These are phyloP conservation scores for Globisporangium spiculum DNA, from an alignment of 352 stramenopile species.

Conservation along the genomic window DNA sequence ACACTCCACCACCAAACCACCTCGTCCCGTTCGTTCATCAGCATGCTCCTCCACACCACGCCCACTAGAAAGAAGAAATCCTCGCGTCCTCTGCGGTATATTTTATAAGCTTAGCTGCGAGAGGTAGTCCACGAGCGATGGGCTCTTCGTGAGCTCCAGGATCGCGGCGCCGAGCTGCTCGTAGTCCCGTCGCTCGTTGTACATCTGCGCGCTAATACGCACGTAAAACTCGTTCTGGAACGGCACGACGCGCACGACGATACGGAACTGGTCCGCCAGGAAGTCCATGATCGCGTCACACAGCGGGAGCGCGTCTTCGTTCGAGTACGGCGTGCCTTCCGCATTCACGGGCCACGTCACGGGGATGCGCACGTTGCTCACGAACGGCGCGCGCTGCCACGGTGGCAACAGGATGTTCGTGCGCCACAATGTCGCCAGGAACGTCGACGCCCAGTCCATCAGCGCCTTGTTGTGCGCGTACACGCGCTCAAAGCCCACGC, in stretches of 20 bases:
- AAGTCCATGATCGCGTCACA: slow-evolving; percentile 84
- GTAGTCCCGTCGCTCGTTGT: slow-evolving; percentile 81
- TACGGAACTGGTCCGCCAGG: slow-evolving; percentile 63
- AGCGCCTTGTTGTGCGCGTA: slow-evolving; percentile 81
- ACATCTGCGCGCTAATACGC: slow-evolving; percentile 83
- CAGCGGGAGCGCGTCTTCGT: slow-evolving; percentile 58
- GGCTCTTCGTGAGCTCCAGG: slow-evolving; percentile 66
- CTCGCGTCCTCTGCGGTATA: slow-evolving; percentile 1
- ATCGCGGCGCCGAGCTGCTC: slow-evolving; percentile 72
- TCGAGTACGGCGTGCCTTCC: slow-evolving; percentile 43
- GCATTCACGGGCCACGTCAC: slow-evolving; percentile 55
- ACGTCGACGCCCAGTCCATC: slow-evolving; percentile 79
- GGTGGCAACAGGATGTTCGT: slow-evolving; percentile 67
- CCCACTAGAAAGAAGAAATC: background rate
- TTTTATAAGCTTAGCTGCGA: slow-evolving; percentile 58
- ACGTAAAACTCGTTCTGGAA: slow-evolving; percentile 75
- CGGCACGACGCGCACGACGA: slow-evolving; percentile 65
- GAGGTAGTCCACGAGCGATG: slow-evolving; percentile 62
- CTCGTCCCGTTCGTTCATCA: too few species aligned
- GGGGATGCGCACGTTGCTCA: slow-evolving; percentile 75
- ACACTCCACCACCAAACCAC: background rate
- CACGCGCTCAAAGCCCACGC: slow-evolving; percentile 67
- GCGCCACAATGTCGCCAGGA: slow-evolving; percentile 68
- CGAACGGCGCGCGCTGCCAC: slow-evolving; percentile 81
- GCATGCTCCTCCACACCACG: background rate